These are phyloP conservation scores for Backusella psychrophila DNA, from an alignment of 192 early-diverging fungal species.

Conservation along the genomic window DNA sequence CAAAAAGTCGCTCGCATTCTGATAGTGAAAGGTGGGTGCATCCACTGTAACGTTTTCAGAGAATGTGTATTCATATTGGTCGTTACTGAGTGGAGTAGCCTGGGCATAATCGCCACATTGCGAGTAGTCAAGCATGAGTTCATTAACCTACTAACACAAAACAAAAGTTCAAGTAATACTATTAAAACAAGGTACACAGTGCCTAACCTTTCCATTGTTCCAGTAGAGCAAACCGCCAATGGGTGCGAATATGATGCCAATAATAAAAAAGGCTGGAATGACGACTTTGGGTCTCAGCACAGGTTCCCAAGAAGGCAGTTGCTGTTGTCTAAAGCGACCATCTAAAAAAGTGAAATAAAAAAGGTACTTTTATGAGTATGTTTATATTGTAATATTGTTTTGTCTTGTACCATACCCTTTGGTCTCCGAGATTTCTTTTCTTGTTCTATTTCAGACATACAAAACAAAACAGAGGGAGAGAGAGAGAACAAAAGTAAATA, in stretches of 20 bases:
- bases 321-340: constrained; percentile 96
- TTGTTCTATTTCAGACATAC: constrained; percentile 1
- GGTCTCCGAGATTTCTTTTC: constrained; percentile 27
- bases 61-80: constrained; percentile 11
- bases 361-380: background rate
- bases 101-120: constrained; percentile 28
- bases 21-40: constrained; percentile 20
- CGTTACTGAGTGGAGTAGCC: background rate
- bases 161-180: background rate
- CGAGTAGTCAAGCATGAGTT: constrained; percentile 50
- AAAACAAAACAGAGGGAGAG: too few species aligned
- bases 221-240: constrained; percentile 86
- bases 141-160: constrained; percentile 38
- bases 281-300: constrained; percentile 96
- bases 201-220: constrained; percentile 46
- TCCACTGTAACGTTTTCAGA: constrained; percentile 10
- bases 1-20: constrained; percentile 13
- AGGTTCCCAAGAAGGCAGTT: constrained; percentile 97
- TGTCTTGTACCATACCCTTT: background rate
- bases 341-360: constrained; percentile 40
- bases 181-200: background rate
- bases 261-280: constrained; percentile 89
- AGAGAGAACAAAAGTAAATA: background rate
- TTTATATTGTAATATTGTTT: background rate
- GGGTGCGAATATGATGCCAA: constrained; percentile 92